Base-by-base conservation (phyloP, 352 stramenopile species). In the Blastocystis sp. region DNA sequence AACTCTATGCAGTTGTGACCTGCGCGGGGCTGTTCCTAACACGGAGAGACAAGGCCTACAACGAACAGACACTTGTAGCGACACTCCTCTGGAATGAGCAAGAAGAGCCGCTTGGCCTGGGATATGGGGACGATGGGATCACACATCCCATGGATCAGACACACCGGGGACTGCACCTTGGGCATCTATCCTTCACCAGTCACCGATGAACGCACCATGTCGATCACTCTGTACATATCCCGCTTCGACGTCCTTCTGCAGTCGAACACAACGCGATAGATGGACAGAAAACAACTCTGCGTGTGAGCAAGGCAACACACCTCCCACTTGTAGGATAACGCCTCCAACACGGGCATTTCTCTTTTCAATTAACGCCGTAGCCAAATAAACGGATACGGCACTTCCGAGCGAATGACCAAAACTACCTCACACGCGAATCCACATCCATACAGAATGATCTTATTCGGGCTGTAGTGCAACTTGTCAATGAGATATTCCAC, bases 371-470 rank as follows among this genome's bases (percentile, higher is more conserved):
- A 85, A 31, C 41, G 55, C 16, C 13, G 69, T 16, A 0, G 74
- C 35, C 9, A 37, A 29, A 24, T 60, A 85, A 2, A 85, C 33
- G 45, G 74, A 85, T 2, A 85, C 74, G 16, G 74, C 41, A 69
- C 74, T 85, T 41, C 74, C 74, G 26, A 85, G 74, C 41, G 74
- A 85, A 29, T 85, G 74, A 39, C 74, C 74, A 85, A 85, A 85
- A 39, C 74, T 85, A 85, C 1, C n/a, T 26, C 29, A 13, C 4
- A 69, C 3, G 10, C 1, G 2, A 16, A 21, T 6, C 21, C 29
- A 3, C 13, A n/a, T 29, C 33, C 33, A 24, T 19, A 85, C 74
- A 85, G 39, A 41, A 85, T 41, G 6, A 85, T 26, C 24, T 59
- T 62, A 13, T 45, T 69, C 12, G 74, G 74, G 33, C 69, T 55